Evolutionary conservation across 805 yeast genomes (phyloP).

Genomic region (Wickerhamiella vanderwaltii): DNA sequence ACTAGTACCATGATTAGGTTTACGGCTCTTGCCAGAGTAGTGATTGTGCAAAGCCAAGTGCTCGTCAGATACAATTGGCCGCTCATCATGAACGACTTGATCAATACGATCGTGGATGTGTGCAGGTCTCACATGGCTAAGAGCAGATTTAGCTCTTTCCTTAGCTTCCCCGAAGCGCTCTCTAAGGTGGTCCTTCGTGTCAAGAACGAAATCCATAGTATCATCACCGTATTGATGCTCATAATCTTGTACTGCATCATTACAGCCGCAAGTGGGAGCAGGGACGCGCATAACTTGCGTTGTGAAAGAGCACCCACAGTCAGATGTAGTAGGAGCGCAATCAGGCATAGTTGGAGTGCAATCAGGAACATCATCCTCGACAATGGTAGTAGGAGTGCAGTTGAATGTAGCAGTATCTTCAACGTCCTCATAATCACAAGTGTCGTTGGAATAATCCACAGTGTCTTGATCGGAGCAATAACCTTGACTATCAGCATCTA

Average conservation of each 20-base stretch:
- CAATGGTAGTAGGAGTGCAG: no score
- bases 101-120: conserved; percentile 6
- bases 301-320: no score
- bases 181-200: conserved; percentile 10
- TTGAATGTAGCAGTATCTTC: no score
- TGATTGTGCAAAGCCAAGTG: conserved; percentile 5
- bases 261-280: neutral
- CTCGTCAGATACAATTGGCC: conserved; percentile 8
- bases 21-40: neutral
- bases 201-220: conserved; percentile 6
- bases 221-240: conserved; percentile 12
- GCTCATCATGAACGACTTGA: conserved; percentile 9
- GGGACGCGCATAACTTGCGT: no score
- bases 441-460: no score
- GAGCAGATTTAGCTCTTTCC: conserved; percentile 2
- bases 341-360: neutral
- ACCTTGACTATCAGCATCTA: conserved; percentile 2
- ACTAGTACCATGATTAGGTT: no score
- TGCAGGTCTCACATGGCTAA: conserved; percentile 8
- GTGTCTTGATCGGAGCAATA: no score
- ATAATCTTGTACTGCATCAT: no score
- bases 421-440: no score
- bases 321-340: neutral
- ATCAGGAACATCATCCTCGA: no score
- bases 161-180: neutral